Evolutionary conservation across 257 asterid species (phyloP), one percentile per base, ranked within the genome.

Genomic region (Scutellaria barbata): DNA sequence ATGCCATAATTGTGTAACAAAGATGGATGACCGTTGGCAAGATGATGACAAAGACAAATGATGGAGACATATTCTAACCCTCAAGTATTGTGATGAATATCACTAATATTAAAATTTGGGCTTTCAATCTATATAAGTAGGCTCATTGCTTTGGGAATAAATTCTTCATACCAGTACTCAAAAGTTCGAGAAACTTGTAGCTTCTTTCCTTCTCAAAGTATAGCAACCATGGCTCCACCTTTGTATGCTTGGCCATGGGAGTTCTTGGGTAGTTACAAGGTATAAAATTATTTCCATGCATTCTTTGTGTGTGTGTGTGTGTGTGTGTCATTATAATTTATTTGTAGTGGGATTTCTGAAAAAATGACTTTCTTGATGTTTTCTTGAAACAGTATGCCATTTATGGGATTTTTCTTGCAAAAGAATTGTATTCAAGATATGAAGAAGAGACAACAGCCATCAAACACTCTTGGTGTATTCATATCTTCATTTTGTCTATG

Each of bases 221-320:
- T 7, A 37, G 47, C 0, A 14, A 46, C 46, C 50, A 90, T 90
- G 97, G 79, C 75, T 68, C 85, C 92, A 46, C 87, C 84, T 16
- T 68, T 89, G 66, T 87, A 76, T 73, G 63, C 86, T 53, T 90
- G 96, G 92, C 96, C 97, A 61, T 89, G 97, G 97, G 83, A 89
- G 68, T 58, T 74, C 69, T 76, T 89, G 81, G 93, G 90, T 43
- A 75, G 76, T 65, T 80, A 69, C 86, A 91, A 89, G 97, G 97
- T 87, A 82, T 12, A 10, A 14, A 11, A 41, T 17, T 53, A 18
- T 7, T 22, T 2, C 25, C 25, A 22, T 22, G 25, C 25, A 22
- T 22, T 4, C 6, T 39, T 7, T 12, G 11, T 68, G n/a, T n/a
- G n/a, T n/a, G n/a, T n/a, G n/a, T 39, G 0, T 0, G 16, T 53